Evolutionary conservation across 2,329 filamentous ascomycete species (phyloP), one percentile per base, ranked within the genome.

Genomic region (Tolypocladium album): DNA sequence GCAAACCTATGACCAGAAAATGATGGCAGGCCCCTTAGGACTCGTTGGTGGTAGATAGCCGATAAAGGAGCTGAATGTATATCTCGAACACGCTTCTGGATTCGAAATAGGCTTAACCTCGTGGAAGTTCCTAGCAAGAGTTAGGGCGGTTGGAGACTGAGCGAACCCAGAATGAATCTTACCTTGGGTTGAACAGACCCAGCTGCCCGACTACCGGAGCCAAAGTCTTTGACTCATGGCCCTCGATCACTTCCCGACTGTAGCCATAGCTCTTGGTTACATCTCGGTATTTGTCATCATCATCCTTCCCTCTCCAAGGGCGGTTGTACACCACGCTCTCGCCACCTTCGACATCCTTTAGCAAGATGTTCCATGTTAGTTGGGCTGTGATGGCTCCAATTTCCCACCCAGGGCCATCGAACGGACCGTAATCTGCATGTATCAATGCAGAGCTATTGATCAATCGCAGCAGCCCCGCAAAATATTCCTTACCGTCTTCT

Each of bases 171-270:
- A 2, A 47, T 24, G 12, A 15, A 11, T 24, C 43, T 47, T 13
- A 56, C 53, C 53, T 56, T 36, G 53, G 53, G n/a, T 56, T 56
- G 53, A 56, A 56, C n/a, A 56, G 53, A 17, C 34, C 53, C n/a
- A 56, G 34, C 34, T 56, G 53, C n/a, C 53, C 53, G 15, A 56
- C 53, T 3, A 56, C 15, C 13, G 53, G 53, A 6, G 53, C 13
- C n/a, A 56, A 15, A 13, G 34, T 56, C 53, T 56, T 56, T 7
- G 53, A 38, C 36, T 56, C 53, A 36, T 31, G 22, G 34, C 53
- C 53, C 31, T 56, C n/a, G 4, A 56, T 22, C 2, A 56, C 53
- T 0, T 56, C 53, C 5, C 53, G 53, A 17, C 53, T 56, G 12
- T 56, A 56, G 5, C 53, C 53, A 22, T 56, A 56, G 12, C 53